Base-by-base conservation (phyloP, 306 rosid species). In the Vicia sativa region DNA sequence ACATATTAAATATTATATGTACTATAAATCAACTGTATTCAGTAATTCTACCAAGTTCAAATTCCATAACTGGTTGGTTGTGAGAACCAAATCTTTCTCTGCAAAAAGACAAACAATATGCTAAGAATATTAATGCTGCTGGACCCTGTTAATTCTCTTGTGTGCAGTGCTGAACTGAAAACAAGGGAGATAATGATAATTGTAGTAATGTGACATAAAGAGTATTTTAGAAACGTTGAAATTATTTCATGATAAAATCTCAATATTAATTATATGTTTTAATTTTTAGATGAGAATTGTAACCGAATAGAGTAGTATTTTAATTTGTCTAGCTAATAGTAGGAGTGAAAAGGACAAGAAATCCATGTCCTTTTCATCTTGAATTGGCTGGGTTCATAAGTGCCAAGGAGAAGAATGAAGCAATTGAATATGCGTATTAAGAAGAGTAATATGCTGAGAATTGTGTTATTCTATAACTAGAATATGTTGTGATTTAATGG, bases 1-100 rank as follows among this genome's bases (percentile, higher is more conserved):
- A 54, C 60, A 45, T 54, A 61, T 75, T 71, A 60, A 54, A 25
- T 54, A n/a, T n/a, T n/a, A n/a, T n/a, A 53, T 53, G 59, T 53
- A 52, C 9, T 53, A 53, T 14, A 53, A 53, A 53, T 21, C 34
- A 53, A 53, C 11, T 26, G 38, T 7, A 55, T 55, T 26, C 38
- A 55, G 18, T 55, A 25, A 11, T 53, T 11, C 19, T 8, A 13
- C 19, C 5, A 6, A 55, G 39, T 55, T 55, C 62, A 55, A 26
- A 26, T 55, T 55, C 39, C 26, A 55, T 55, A n/a, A 37, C 62
- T 55, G 62, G 39, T 55, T 28, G 10, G 43, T 31, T 1, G 7
- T 31, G 4, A 7, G 25, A 15, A 46, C 11, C 21, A 46, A 15
- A 46, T 7, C 21, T 15, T 46, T 46, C 53, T 15, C 53, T 46